Evolutionary conservation across 768 basidiomycete species (phyloP).

Genomic region (Boletus rubescentipes): DNA sequence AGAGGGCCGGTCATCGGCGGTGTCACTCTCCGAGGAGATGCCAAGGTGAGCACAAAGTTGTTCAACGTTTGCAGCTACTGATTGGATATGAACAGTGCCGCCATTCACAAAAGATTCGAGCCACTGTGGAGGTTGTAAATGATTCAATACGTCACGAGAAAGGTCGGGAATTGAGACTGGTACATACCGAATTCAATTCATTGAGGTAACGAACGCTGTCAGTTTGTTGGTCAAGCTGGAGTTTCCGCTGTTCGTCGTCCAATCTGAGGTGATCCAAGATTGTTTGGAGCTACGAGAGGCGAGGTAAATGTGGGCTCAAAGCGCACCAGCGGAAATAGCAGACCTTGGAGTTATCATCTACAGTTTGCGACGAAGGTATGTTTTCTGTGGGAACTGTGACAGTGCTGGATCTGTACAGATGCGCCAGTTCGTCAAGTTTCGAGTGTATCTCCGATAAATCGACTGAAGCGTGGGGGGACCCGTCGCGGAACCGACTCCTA

Average conservation of each 20-base stretch:
- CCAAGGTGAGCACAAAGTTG: slow-evolving; percentile 58
- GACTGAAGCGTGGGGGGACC: background rate
- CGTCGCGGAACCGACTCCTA: background rate
- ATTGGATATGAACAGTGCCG: slow-evolving; percentile 70
- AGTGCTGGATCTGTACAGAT: slow-evolving; percentile 14
- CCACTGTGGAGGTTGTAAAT: slow-evolving; percentile 49
- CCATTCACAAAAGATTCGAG: slow-evolving; percentile 79
- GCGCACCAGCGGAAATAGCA: background rate
- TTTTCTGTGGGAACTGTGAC: background rate
- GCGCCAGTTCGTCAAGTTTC: slow-evolving; percentile 40
- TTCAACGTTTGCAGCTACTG: slow-evolving; percentile 58
- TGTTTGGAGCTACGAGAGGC: slow-evolving; percentile 36
- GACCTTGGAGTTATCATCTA: slow-evolving; percentile 20
- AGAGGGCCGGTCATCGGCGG: slow-evolving; percentile 8
- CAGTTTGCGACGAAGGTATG: background rate
- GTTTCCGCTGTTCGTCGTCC: slow-evolving; percentile 46
- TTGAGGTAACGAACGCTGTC: slow-evolving; percentile 79
- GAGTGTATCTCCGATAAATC: slow-evolving; percentile 32
- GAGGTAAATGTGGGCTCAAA: background rate
- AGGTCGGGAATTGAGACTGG: background rate
- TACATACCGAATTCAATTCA: slow-evolving; percentile 65
- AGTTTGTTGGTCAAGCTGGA: slow-evolving; percentile 62
- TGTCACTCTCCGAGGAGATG: slow-evolving; percentile 23
- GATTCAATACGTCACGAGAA: background rate
- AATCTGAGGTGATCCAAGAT: slow-evolving; percentile 49